Base-by-base conservation (phyloP, 192 early-diverging fungal species). In the Coemansia erecta region DNA sequence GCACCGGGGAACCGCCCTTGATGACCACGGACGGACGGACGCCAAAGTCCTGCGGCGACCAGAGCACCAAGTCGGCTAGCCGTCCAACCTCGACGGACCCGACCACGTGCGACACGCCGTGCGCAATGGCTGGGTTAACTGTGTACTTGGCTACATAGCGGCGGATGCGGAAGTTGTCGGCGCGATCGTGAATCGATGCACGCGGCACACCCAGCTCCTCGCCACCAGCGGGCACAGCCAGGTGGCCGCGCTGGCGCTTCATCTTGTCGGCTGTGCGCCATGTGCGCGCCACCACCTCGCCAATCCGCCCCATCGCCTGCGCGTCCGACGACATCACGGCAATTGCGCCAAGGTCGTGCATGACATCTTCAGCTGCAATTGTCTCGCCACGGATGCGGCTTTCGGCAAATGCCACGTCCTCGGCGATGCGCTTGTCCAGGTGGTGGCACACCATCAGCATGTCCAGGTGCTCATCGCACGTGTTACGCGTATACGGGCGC, bases 381-480 rank as follows among this genome's bases (percentile, higher is more conserved):
- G 96, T 98, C 68, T 98, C 94, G 11, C 89, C 94, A 17, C 96
- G 85, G 66, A 98, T 98, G 35, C 96, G 83, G 61, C 87, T 89
- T 68, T 98, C 96, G 8, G 96, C 96, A 83, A 98, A 98, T 12
- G 94, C 89, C 21, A 98, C 88, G 68, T 98, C 96, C 70, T 98
- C 96, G 9, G 96, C 93, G 43, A 98, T 88, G 53, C 87, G 86
- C 72, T 88, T 90, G 59, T 89, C 90, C 56, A 98, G 80, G 63
- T 98, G 96, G 71, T 98, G 96, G 71, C 96, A 98, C 5, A 97
- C 92, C 94, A 97, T 96, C 17, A 98, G 82, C 96, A 98, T 97
- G 63, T 98, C 96, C 19, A 98, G 84, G 70, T 98, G 96, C 67
- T 98, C 96, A 73, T 98, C 96, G 44, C 95, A 81, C 17, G 96